Evolutionary conservation across 257 asterid species (phyloP).

Genomic region (Penstemon barbatus): DNA sequence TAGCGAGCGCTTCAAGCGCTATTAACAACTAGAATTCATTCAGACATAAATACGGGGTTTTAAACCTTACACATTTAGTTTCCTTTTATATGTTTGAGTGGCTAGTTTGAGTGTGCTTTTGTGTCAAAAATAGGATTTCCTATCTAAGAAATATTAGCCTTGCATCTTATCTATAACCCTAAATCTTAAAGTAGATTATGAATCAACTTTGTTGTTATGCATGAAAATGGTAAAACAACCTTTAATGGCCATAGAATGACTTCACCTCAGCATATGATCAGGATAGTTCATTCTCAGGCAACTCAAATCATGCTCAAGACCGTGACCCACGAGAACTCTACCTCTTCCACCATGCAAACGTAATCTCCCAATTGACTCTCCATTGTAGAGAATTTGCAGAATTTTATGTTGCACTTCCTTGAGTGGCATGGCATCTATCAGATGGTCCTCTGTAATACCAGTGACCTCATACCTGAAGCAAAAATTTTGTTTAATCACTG

Average conservation of each 20-base stretch:
- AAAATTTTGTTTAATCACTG: background rate
- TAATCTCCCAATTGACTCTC: constrained; percentile 45
- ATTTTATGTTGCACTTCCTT: constrained; percentile 51
- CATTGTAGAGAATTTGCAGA: constrained; percentile 44
- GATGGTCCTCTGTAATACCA: constrained; percentile 52
- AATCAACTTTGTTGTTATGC: constrained; percentile 10
- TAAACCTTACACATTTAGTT: background rate
- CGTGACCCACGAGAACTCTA: constrained; percentile 56
- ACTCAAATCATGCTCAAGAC: constrained; percentile 42
- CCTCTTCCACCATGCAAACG: constrained; percentile 46
- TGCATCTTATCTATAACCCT: background rate
- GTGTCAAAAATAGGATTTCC: background rate
- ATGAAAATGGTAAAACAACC: constrained; percentile 24
- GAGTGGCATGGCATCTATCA: constrained; percentile 54
- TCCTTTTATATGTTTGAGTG: background rate
- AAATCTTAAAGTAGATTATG: background rate
- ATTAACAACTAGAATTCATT: background rate
- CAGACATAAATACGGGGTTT: background rate
- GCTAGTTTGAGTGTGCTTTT: background rate
- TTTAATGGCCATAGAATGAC: constrained; percentile 23
- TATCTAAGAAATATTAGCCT: background rate
- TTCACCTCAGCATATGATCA: constrained; percentile 53
- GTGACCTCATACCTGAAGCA: constrained; percentile 50
- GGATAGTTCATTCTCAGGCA: constrained; percentile 50
- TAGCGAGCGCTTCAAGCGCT: too few relatives aligned